phyloP scores from a whole-genome alignment of 1,284 basidiomycete genomes.

The Trametes polyzona region DNA sequence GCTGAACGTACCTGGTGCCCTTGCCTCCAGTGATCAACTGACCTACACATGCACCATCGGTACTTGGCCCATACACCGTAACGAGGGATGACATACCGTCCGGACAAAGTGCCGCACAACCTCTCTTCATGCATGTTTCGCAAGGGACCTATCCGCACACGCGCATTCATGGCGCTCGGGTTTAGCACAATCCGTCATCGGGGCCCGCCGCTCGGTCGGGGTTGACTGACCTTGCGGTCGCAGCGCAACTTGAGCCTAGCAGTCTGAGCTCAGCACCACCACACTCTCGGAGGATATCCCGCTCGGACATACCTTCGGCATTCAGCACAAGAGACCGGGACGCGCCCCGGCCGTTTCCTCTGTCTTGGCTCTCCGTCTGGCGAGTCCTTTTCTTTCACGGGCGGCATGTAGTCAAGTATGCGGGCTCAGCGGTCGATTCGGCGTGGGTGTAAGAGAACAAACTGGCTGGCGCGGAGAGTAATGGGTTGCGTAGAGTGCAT shows the following conservation, averaged over 20 bases:
- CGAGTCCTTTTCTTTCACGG: constrained; percentile 24
- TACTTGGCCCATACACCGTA: background rate
- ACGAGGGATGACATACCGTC: constrained; percentile 48
- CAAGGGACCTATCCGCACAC: constrained; percentile 58
- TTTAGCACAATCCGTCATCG: background rate
- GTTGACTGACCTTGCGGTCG: constrained; percentile 63
- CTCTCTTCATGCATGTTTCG: constrained; percentile 70
- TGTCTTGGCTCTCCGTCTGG: constrained; percentile 31
- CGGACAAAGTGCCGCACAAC: constrained; percentile 72
- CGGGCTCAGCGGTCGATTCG: background rate
- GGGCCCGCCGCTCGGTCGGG: background rate
- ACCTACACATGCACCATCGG: constrained; percentile 39
- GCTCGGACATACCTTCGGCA: constrained; percentile 53
- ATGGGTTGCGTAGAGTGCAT: background rate
- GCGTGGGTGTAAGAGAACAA: background rate
- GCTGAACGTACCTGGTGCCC: constrained; percentile 42
- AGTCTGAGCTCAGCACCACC: background rate
- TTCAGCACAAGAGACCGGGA: constrained; percentile 73
- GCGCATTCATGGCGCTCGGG: background rate
- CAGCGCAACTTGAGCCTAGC: constrained; percentile 70
- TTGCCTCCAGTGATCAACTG: constrained; percentile 57
- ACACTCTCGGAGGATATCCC: background rate
- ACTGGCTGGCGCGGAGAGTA: background rate
- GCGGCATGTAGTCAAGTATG: constrained; percentile 8
- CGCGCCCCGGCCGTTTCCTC: constrained; percentile 49